These are phyloP conservation scores for Rossbeevera mucosa DNA, from an alignment of 768 basidiomycete genomes.

Conservation along the genomic window DNA sequence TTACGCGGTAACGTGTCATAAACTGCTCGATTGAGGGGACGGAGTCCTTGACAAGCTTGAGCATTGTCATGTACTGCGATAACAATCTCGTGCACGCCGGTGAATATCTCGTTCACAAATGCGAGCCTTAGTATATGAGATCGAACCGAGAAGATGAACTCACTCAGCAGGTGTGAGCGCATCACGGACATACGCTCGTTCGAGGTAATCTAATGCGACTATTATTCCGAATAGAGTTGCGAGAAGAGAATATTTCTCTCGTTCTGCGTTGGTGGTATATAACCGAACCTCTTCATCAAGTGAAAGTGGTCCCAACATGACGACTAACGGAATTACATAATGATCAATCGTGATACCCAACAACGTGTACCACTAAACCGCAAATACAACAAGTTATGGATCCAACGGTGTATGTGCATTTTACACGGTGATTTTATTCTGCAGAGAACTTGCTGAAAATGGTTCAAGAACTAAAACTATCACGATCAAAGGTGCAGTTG, in stretches of 20 bases:
- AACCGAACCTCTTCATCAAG: conserved; percentile 92
- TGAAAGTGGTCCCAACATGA: conserved; percentile 38
- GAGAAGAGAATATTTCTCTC: conserved; percentile 83
- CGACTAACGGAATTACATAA: neutral
- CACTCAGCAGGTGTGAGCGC: conserved; percentile 88
- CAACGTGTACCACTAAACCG: no score
- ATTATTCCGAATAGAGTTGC: conserved; percentile 91
- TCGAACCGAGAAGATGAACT: no score
- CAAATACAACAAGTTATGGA: neutral
- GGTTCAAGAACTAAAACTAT: neutral
- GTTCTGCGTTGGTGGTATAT: conserved; percentile 80
- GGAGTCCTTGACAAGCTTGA: conserved; percentile 89
- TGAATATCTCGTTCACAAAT: conserved; percentile 70
- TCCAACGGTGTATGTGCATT: neutral
- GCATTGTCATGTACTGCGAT: conserved; percentile 95
- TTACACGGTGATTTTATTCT: neutral
- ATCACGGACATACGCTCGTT: conserved; percentile 93
- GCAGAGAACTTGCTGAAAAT: neutral
- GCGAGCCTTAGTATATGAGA: conserved; percentile 4
- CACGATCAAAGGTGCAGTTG: neutral
- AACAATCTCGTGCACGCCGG: conserved; percentile 93
- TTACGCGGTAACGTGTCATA: conserved; percentile 81
- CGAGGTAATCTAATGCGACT: conserved; percentile 88
- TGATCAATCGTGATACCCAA: neutral
- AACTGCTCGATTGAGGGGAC: conserved; percentile 85